Percentiles rank a stretch among this genome's conserved stretches.
phyloP scores from a whole-genome alignment of 768 basidiomycete species.

The Lepiota subincarnata region DNA sequence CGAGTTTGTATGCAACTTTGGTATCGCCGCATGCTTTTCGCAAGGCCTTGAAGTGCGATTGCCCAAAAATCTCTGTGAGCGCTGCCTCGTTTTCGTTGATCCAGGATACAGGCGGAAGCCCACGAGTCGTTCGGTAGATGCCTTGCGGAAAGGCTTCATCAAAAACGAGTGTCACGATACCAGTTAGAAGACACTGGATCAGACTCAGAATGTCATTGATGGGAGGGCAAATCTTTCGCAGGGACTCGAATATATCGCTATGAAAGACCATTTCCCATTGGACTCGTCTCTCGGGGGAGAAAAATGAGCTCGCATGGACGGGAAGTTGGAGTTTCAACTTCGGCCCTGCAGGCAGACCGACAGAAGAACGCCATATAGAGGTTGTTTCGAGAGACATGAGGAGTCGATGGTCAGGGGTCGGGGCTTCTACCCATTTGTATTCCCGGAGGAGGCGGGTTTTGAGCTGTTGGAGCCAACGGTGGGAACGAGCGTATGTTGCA shows the following conservation, averaged over 20 bases:
- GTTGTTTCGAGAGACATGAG: constrained; percentile 77
- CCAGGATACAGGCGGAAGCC: constrained; percentile 75
- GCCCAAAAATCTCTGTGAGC: constrained; percentile 73
- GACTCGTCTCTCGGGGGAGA: constrained; percentile 76
- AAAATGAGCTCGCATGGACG: constrained; percentile 78
- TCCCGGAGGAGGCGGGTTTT: constrained; percentile 61
- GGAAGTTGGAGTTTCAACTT: constrained; percentile 70
- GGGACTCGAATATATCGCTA: constrained; percentile 68
- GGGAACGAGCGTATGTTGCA: constrained; percentile 75
- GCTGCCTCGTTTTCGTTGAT: constrained; percentile 62
- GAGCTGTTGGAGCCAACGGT: constrained; percentile 67
- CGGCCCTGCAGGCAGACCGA: constrained; percentile 74
- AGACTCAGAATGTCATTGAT: constrained; percentile 68
- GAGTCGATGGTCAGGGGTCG: constrained; percentile 60
- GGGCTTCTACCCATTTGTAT: constrained; percentile 65
- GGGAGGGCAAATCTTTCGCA: constrained; percentile 63
- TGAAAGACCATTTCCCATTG: constrained; percentile 93
- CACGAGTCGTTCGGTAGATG: constrained; percentile 70
- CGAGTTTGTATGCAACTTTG: constrained; percentile 69
- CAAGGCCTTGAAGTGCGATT: constrained; percentile 64
- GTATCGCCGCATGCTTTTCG: constrained; percentile 71
- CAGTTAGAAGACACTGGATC: constrained; percentile 70
- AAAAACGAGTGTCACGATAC: constrained; percentile 65
- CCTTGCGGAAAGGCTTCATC: constrained; percentile 74
- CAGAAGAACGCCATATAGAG: constrained; percentile 73